Evolutionary conservation across 306 rosid genomes (phyloP).

Genomic region (Begonia masoniana): DNA sequence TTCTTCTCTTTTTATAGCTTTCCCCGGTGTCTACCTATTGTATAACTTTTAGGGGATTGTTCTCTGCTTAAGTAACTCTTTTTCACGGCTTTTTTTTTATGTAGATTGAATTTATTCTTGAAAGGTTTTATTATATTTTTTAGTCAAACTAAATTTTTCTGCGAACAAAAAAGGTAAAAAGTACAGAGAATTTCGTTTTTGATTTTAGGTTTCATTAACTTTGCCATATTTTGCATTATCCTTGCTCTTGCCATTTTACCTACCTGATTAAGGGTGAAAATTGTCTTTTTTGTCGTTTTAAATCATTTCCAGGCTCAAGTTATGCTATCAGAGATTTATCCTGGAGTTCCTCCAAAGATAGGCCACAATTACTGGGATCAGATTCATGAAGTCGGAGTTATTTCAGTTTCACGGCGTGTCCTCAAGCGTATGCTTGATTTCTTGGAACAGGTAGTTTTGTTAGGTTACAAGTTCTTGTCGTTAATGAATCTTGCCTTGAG

Average conservation of each 20-base stretch:
- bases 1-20: too few species aligned
- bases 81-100: too few species aligned
- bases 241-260: neutral
- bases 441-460: conserved; percentile 68
- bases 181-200: neutral
- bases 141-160: too few species aligned
- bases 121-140: too few species aligned
- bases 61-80: too few species aligned
- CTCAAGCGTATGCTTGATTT: conserved; percentile 73
- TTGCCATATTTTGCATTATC: neutral
- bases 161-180: too few species aligned
- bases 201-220: neutral
- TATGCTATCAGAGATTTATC: conserved; percentile 90
- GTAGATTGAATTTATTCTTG: too few species aligned
- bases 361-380: conserved; percentile 92
- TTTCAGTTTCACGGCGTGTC: conserved; percentile 72
- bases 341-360: conserved; percentile 76
- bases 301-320: conserved; percentile 55
- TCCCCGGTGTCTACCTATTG: too few species aligned
- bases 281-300: neutral
- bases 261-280: neutral
- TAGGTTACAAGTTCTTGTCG: conserved; percentile 13
- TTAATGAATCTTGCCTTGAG: neutral
- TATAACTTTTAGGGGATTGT: too few species aligned
- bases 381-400: conserved; percentile 78